Evolutionary conservation across 495 filamentous ascomycete species (phyloP), one percentile per base, ranked within the genome.

Genomic region (Annulohypoxylon nitens): DNA sequence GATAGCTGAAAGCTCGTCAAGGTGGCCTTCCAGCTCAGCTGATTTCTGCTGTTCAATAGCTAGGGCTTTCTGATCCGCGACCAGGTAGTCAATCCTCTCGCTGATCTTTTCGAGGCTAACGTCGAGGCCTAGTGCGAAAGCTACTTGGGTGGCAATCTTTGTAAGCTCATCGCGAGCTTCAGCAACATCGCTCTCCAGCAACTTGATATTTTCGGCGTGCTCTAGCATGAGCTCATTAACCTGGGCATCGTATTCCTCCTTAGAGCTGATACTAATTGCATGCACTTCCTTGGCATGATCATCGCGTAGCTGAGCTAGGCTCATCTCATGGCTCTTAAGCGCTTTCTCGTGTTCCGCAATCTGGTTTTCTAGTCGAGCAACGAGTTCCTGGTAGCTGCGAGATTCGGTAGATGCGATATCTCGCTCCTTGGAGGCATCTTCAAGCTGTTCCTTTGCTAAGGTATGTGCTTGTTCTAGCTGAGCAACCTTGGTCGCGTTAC

Each of bases 121-220:
- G 63, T 89, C 86, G 47, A 88, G 66, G 18, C 85, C 85, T 18
- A 89, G 79, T 5, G 81, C 86, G 51, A 83, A 85, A 23, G 86
- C 86, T 18, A 89, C 82, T 70, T 86, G 86, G 9, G 83, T 86
- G 14, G 84, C 86, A 25, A 94, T 81, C 64, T 88, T 89, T 50
- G 86, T 86, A 61, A 95, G 82, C 60, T 93, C 89, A 61, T 90
- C 86, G 57, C 91, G 89, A 37, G 92, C 91, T 68, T 91, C 90
- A 4, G 86, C 78, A 53, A 94, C 89, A 16, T 97, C 92, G 36
- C 84, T 83, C 76, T 94, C 86, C 47, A 97, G 83, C 12, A 85
- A 69, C 58, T 86, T 81, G 73, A 93, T 83, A 11, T 86, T 83
- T 65, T 86, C 82, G 20, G 90, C 85, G 73, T 94, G 89, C 67